Conservation (phyloP, 2,329 filamentous ascomycete genomes). For the Curvularia spicifera region DNA sequence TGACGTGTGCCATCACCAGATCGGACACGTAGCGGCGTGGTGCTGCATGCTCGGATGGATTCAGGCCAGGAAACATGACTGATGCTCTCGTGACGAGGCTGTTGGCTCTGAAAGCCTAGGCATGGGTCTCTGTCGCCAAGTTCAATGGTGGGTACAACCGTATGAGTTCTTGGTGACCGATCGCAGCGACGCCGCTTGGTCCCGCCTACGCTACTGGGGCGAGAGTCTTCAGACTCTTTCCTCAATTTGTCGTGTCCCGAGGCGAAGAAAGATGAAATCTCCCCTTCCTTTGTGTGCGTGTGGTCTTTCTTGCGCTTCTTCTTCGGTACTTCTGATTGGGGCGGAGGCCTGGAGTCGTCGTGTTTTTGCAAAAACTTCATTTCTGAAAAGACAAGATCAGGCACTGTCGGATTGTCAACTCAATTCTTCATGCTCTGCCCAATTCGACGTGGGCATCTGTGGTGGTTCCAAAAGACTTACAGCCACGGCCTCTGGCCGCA, state of each 20-base stretch:
- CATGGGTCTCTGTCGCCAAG: constrained; percentile 44
- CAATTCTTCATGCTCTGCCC: no score
- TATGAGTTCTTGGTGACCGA: constrained; percentile 22
- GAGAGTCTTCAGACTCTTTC: constrained; percentile 31
- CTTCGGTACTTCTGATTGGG: constrained; percentile 29
- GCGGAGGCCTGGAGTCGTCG: constrained; percentile 33
- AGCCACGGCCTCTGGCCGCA: constrained; percentile 52
- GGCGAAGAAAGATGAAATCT: constrained; percentile 56
- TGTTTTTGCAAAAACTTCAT: constrained; percentile 57
- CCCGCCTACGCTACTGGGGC: constrained; percentile 3
- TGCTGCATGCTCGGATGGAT: constrained; percentile 39
- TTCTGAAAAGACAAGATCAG: constrained; percentile 60
- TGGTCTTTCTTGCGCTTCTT: constrained; percentile 45
- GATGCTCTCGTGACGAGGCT: constrained; percentile 36
- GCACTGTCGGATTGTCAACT: constrained; percentile 50
- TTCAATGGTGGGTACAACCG: constrained; percentile 40
- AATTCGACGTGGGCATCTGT: neutral
- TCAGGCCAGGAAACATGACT: constrained; percentile 54
- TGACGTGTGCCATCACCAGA: neutral
- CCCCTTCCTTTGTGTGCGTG: constrained; percentile 45
- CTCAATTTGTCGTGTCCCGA: constrained; percentile 35
- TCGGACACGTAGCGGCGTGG: constrained; percentile 15
- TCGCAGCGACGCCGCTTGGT: constrained; percentile 17
- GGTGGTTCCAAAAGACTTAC: constrained; percentile 38
- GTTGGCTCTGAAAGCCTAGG: constrained; percentile 49